Evolutionary conservation across 257 asterid species (phyloP).

Genomic region (Penstemon davidsonii): DNA sequence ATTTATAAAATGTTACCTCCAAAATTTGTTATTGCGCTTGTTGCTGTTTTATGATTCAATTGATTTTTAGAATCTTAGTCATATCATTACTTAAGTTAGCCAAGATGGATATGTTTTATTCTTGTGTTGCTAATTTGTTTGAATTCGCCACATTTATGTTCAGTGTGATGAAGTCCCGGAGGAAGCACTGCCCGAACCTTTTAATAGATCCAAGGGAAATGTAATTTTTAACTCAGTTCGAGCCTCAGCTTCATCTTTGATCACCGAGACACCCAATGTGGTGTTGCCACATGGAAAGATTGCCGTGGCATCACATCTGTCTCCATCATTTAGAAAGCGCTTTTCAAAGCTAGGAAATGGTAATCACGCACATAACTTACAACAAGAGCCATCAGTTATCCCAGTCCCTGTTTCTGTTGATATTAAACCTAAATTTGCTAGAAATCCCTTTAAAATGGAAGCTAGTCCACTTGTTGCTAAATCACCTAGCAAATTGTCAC

Average conservation of each 20-base stretch:
- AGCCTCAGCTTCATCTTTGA: conserved; percentile 27
- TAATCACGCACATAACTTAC: conserved; percentile 12
- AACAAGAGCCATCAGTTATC: conserved; percentile 25
- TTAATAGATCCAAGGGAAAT: conserved; percentile 38
- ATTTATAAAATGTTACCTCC: not conserved
- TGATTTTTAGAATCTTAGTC: conserved; percentile 6
- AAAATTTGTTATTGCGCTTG: not conserved
- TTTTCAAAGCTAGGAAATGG: conserved; percentile 39
- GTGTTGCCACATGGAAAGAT: conserved; percentile 22
- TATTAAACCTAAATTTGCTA: conserved; percentile 14
- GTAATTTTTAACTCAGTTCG: conserved; percentile 19
- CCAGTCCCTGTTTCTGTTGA: conserved; percentile 24
- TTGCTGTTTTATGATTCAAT: conserved; percentile 5
- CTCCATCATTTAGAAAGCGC: conserved; percentile 55
- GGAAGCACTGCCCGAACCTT: conserved; percentile 66
- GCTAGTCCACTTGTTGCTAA: conserved; percentile 8
- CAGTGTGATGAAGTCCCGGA: conserved; percentile 89
- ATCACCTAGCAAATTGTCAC: conserved; percentile 19
- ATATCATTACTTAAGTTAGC: conserved; percentile 6
- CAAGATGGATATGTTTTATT: not conserved
- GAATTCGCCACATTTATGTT: conserved; percentile 17
- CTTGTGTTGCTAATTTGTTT: not conserved
- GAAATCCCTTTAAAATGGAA: conserved; percentile 9
- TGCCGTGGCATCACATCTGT: conserved; percentile 42
- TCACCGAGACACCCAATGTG: conserved; percentile 13